Evolutionary conservation across 768 basidiomycete species (phyloP).

Genomic region (Suillus weaverae): DNA sequence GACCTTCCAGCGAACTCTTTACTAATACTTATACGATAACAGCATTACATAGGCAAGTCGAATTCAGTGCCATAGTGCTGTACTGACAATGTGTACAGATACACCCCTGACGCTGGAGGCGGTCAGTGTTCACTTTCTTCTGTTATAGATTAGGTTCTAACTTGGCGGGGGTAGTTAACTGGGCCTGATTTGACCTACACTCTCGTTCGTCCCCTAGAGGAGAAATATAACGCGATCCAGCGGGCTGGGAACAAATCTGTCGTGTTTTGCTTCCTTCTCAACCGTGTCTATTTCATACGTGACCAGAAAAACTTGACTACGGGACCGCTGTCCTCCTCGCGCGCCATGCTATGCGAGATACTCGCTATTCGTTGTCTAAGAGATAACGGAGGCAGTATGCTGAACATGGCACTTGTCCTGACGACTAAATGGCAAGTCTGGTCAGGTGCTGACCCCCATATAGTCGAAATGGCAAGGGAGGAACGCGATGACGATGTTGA

Average conservation of each 20-base stretch:
- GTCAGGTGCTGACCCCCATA: conserved; percentile 62
- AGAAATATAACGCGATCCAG: conserved; percentile 80
- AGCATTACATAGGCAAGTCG: conserved; percentile 69
- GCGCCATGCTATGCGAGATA: conserved; percentile 87
- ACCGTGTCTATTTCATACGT: conserved; percentile 80
- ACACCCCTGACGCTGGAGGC: conserved; percentile 83
- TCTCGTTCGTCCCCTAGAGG: conserved; percentile 81
- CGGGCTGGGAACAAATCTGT: conserved; percentile 75
- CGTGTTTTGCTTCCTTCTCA: conserved; percentile 87
- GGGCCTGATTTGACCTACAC: conserved; percentile 91
- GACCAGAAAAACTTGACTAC: conserved; percentile 70
- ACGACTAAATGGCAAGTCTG: conserved; percentile 85
- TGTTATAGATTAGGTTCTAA: conserved; percentile 12
- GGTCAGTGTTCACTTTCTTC: conserved; percentile 40
- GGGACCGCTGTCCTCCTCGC: conserved; percentile 64
- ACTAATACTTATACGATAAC: conserved; percentile 10
- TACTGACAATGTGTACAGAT: conserved; percentile 45
- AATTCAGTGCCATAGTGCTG: conserved; percentile 6
- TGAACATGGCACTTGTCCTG: conserved; percentile 66
- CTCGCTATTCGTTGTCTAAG: conserved; percentile 80
- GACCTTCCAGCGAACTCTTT: not conserved
- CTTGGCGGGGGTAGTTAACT: conserved; percentile 49
- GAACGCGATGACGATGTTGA: conserved; percentile 73
- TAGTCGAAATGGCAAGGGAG: conserved; percentile 58
- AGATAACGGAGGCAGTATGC: conserved; percentile 64